Conservation (phyloP, 371 early-diverging fungal species). For the Saksenaea oblongispora region DNA sequence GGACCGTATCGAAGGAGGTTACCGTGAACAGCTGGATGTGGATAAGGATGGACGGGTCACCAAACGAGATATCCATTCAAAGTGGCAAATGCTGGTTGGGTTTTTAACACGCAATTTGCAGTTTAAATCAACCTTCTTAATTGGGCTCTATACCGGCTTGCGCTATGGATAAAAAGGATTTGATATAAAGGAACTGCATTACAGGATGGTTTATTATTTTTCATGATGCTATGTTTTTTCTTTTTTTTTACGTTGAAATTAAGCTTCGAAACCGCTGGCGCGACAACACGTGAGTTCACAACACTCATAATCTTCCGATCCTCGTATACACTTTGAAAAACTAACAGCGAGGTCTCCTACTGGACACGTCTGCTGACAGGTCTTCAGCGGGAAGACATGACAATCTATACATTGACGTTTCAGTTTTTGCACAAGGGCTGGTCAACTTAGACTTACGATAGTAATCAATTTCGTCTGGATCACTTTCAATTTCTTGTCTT, state of each 20-base stretch:
- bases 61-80: conserved; percentile 37
- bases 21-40: conserved; percentile 35
- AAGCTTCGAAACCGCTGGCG: not conserved
- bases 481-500: not conserved
- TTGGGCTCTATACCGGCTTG: conserved; percentile 55
- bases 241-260: not conserved
- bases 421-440: too few relatives aligned
- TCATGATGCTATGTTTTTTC: not conserved
- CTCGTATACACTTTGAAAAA: not conserved
- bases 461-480: not conserved
- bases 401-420: not conserved
- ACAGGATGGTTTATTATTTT: not conserved
- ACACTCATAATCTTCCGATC: not conserved
- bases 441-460: not conserved
- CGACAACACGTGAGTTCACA: not conserved
- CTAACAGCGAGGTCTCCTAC: not conserved
- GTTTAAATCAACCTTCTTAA: conserved; percentile 59
- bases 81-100: conserved; percentile 41
- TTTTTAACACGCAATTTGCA: conserved; percentile 62
- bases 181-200: not conserved
- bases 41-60: conserved; percentile 58
- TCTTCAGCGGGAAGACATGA: not conserved
- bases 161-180: conserved; percentile 45
- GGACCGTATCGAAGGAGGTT: conserved; percentile 49
- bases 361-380: not conserved